Conservation (phyloP, 768 basidiomycete species). For the Butyriboletus loyo region DNA sequence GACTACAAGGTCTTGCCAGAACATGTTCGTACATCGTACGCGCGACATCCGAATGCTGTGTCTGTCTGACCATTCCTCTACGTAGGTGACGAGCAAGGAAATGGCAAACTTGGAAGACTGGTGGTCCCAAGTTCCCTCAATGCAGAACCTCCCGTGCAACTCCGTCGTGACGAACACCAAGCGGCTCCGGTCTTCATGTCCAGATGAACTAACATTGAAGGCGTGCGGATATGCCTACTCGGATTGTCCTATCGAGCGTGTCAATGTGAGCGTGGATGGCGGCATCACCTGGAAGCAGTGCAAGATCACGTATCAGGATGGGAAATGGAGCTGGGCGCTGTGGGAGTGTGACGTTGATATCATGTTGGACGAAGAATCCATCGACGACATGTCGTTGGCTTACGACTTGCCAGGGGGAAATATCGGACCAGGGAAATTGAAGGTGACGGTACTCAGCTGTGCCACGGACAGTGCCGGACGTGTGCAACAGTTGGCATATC, state of each 20-base stretch:
- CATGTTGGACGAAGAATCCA: conserved; percentile 19
- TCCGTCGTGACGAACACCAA: conserved; percentile 46
- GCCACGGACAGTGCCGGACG: conserved; percentile 50
- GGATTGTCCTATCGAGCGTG: conserved; percentile 41
- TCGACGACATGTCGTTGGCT: conserved; percentile 7
- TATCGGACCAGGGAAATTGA: conserved; percentile 9
- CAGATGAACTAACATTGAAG: conserved; percentile 23
- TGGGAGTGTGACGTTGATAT: conserved; percentile 55
- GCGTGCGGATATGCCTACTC: conserved; percentile 60
- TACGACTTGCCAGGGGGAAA: conserved; percentile 1
- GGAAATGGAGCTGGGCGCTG: conserved; percentile 72
- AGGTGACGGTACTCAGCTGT: conserved; percentile 39
- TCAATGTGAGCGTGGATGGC: conserved; percentile 52
- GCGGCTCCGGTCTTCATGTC: conserved; percentile 7
- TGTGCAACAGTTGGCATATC: conserved; percentile 45
- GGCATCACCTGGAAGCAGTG: conserved; percentile 52
- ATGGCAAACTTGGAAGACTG: conserved; percentile 26
- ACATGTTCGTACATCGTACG: conserved; percentile 33
- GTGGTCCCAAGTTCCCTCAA: conserved; percentile 57
- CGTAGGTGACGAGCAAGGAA: conserved; percentile 25
- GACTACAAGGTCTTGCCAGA: conserved; percentile 69
- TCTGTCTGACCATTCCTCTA: not conserved
- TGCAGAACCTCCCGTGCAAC: conserved; percentile 60
- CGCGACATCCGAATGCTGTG: not conserved
- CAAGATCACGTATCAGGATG: conserved; percentile 55